Conservation (phyloP, 129 eudicot genomes). For the Flaveria robusta region DNA sequence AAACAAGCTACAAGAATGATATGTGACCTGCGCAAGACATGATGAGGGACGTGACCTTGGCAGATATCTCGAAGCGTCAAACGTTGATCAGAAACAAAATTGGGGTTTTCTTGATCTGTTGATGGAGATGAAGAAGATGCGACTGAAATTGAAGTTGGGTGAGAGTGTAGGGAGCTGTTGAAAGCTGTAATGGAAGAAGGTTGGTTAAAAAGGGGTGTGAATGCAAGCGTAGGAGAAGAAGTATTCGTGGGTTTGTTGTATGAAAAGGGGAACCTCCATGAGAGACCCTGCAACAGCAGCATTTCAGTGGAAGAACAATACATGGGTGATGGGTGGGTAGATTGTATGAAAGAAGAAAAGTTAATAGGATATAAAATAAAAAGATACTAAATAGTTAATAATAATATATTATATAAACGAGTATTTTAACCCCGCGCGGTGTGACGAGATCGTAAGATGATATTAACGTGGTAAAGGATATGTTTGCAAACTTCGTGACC, state of each 20-base stretch:
- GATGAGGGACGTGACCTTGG: conserved; percentile 69
- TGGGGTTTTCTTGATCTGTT: conserved; percentile 18
- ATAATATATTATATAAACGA: no score
- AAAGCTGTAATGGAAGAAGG: conserved; percentile 12
- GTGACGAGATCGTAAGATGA: no score
- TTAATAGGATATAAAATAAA: no score
- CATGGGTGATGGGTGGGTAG: background rate
- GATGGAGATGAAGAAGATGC: conserved; percentile 25
- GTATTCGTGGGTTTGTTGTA: background rate
- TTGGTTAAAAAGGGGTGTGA: background rate
- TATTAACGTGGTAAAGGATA: no score
- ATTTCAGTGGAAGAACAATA: conserved; percentile 10
- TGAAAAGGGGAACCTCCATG: conserved; percentile 23
- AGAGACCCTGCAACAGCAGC: conserved; percentile 11
- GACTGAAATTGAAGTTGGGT: background rate
- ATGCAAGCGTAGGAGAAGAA: background rate
- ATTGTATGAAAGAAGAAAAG: no score
- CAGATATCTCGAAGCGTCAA: conserved; percentile 62
- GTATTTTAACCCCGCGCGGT: no score
- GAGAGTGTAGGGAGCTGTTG: conserved; percentile 1
- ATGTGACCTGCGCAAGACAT: conserved; percentile 59
- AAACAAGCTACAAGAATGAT: background rate
- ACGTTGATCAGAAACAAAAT: background rate
- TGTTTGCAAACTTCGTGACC: no score
- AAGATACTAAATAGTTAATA: no score